These are phyloP conservation scores for Aureobasidium uvarum DNA, from an alignment of 2,329 filamentous ascomycete genomes.

Conservation along the genomic window DNA sequence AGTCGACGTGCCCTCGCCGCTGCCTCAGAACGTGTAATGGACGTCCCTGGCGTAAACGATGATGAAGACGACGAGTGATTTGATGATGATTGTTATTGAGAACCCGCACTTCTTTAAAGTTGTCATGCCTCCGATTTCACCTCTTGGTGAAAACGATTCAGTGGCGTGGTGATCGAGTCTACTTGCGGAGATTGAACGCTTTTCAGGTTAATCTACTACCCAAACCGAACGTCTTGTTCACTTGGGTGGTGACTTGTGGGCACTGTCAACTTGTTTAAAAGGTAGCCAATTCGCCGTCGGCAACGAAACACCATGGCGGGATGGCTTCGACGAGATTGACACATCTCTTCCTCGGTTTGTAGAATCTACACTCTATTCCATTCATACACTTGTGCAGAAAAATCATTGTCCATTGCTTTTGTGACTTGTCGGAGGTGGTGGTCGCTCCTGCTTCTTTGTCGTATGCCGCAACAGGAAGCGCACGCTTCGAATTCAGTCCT, in stretches of 20 bases:
- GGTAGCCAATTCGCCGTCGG: constrained; percentile 24
- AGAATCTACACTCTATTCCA: background rate
- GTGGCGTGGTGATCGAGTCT: constrained; percentile 93
- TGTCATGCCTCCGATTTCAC: constrained; percentile 61
- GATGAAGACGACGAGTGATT: constrained; percentile 49
- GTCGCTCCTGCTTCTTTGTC: constrained; percentile 13
- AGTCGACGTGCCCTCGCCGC: constrained; percentile 70
- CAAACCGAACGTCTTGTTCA: constrained; percentile 27
- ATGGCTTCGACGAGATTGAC: constrained; percentile 23
- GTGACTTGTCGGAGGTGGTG: background rate
- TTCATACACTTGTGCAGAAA: background rate
- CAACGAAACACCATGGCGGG: constrained; percentile 25
- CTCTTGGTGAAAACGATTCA: constrained; percentile 52
- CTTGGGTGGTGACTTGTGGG: constrained; percentile 25
- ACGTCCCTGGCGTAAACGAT: constrained; percentile 68
- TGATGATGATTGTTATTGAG: background rate
- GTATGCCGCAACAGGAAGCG: constrained; percentile 4
- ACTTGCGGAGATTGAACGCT: constrained; percentile 74
- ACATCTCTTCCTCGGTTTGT: constrained; percentile 19
- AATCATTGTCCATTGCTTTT: background rate
- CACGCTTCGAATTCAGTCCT: background rate
- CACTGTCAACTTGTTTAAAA: constrained; percentile 25
- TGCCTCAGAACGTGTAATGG: constrained; percentile 76
- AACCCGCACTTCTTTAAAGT: constrained; percentile 89
- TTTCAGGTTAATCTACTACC: constrained; percentile 6